Evolutionary conservation across 805 yeast species (phyloP), one percentile per base, ranked within the genome.

Genomic region (Brettanomyces naardenensis): DNA sequence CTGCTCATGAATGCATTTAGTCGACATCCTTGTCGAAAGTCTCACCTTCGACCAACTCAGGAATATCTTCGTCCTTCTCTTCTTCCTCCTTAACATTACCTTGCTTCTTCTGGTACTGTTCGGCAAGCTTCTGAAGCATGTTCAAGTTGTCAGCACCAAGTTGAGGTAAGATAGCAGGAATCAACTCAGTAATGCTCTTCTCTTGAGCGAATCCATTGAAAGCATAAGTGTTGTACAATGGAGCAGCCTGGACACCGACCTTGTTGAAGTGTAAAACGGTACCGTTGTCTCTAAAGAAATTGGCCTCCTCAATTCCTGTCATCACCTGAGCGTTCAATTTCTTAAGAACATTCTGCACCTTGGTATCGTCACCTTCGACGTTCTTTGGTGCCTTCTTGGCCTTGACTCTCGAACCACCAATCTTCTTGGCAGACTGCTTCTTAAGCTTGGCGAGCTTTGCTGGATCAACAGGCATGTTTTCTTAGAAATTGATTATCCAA

Each of bases 211-310:
- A 78, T 65, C 98, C 98, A 65, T 87, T 83, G 75, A 92, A 81
- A 54, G 94, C 94, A 64, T 81, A 85, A 49, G 95, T 83, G 79
- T 90, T 89, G 74, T 81, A 72, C 57, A 80, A 81, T 55, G 85
- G 79, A 55, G 96, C 87, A 53, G 85, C 85, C 73, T 90, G 97
- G 48, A 89, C 92, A 69, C 92, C 94, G 51, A 92, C 96, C 66
- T 92, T 82, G 75, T 84, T 79, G 77, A 92, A 87, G 73, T 90
- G 96, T 66, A 90, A 71, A 48, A 92, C 96, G 62, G 80, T 82
- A 61, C 97, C 97, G 65, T 90, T 96, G 48, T 87, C 95, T 67
- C 75, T 83, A 84, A 92, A 89, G 75, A 90, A 85, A 78, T 89
- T 90, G 59, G 95, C 97, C 73, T 90, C 97, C 64, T 87, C 95